phyloP scores from a whole-genome alignment of 257 asterid genomes.

The Asclepias syriaca region DNA sequence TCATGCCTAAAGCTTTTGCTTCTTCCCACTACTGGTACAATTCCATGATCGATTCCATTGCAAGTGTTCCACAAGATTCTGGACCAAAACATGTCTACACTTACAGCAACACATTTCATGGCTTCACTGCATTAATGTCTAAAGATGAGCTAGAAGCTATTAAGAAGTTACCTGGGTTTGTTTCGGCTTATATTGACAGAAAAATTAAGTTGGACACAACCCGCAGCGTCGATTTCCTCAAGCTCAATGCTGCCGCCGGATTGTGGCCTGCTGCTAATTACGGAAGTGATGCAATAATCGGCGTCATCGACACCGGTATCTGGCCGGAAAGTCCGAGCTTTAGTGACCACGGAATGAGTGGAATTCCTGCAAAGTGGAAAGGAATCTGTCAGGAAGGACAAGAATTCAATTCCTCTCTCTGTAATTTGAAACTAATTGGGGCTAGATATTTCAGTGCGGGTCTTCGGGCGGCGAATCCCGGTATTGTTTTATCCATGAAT shows the following conservation, averaged over 20 bases:
- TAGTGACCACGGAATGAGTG: slow-evolving; percentile 41
- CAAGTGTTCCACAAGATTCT: neutral
- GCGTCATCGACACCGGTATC: slow-evolving; percentile 43
- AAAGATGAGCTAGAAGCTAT: slow-evolving; percentile 26
- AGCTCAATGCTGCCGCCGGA: slow-evolving; percentile 34
- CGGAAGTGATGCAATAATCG: slow-evolving; percentile 42
- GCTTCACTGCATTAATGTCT: slow-evolving; percentile 39
- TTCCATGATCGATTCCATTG: neutral
- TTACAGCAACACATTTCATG: slow-evolving; percentile 39
- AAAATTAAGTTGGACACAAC: slow-evolving; percentile 40
- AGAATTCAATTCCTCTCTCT: slow-evolving; percentile 32
- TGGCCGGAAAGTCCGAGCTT: slow-evolving; percentile 52
- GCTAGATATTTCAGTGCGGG: slow-evolving; percentile 44
- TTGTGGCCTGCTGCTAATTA: slow-evolving; percentile 46
- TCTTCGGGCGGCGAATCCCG: slow-evolving; percentile 29
- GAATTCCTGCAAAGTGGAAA: slow-evolving; percentile 6
- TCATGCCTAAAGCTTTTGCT: slow-evolving; percentile 21
- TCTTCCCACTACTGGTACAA: slow-evolving; percentile 22
- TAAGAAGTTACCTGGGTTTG: slow-evolving; percentile 29
- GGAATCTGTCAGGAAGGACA: slow-evolving; percentile 36
- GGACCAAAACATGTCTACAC: slow-evolving; percentile 19
- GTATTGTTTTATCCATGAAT: slow-evolving; percentile 36
- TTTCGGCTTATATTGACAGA: slow-evolving; percentile 32
- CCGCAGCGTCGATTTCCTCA: slow-evolving; percentile 37
- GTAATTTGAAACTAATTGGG: slow-evolving; percentile 50